These are phyloP conservation scores for Leptographium procerum DNA, from an alignment of 2,329 filamentous ascomycete genomes.

Conservation along the genomic window DNA sequence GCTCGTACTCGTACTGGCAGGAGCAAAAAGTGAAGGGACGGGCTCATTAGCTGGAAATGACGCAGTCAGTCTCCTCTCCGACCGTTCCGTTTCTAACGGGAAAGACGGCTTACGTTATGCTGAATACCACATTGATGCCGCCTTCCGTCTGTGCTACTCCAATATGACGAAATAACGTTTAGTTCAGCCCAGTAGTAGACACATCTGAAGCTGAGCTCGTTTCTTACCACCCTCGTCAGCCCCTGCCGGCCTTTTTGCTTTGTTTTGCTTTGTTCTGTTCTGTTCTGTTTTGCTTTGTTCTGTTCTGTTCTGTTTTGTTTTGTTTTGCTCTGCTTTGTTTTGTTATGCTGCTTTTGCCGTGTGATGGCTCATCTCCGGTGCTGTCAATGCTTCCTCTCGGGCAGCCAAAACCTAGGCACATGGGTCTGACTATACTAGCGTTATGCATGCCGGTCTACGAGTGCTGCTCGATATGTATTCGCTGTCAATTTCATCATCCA, in stretches of 20 bases:
- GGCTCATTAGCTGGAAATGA: too few species aligned
- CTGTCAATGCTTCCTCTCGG: constrained; percentile 4
- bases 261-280: background rate
- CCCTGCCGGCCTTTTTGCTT: background rate
- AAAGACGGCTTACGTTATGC: background rate
- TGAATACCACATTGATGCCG: background rate
- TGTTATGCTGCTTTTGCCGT: background rate
- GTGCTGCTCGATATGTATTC: too few species aligned
- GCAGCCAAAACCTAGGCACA: background rate
- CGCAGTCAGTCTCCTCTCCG: too few species aligned
- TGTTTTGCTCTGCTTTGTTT: background rate
- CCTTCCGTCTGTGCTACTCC: background rate
- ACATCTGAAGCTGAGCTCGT: background rate
- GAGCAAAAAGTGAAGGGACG: too few species aligned
- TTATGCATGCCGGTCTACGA: background rate
- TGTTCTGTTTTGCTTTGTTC: background rate
- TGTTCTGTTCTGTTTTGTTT: background rate
- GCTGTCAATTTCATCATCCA: background rate
- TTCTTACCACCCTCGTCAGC: background rate
- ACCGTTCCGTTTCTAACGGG: too few species aligned
- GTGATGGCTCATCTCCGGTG: background rate
- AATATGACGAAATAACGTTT: background rate
- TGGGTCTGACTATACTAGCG: background rate
- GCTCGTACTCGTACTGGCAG: too few species aligned
- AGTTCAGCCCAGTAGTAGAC: background rate